phyloP scores from a whole-genome alignment of 2,329 filamentous ascomycete species.

The Fusarium sp. region DNA sequence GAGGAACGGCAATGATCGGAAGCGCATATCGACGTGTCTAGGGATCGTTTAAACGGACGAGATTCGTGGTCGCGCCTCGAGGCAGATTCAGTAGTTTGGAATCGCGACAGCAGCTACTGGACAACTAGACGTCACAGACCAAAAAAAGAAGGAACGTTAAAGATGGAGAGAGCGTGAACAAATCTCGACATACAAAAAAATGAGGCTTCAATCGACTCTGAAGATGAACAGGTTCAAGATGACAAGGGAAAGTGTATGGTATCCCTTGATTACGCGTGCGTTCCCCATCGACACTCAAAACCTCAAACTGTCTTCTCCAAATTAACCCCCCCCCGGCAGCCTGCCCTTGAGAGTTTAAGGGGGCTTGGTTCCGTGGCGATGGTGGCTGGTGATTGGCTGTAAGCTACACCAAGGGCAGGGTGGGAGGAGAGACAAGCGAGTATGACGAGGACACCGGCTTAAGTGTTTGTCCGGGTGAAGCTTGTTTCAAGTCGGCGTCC shows the following conservation, averaged over 20 bases:
- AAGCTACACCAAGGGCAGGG: not conserved
- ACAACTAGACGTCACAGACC: constrained; percentile 15
- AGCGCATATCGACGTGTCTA: constrained; percentile 42
- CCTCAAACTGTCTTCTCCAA: constrained; percentile 38
- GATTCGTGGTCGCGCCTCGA: constrained; percentile 10
- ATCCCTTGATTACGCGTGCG: constrained; percentile 39
- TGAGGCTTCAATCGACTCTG: not conserved
- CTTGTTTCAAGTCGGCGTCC: not conserved
- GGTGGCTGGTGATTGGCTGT: constrained; percentile 25
- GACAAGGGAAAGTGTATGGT: not conserved
- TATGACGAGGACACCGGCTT: constrained; percentile 6
- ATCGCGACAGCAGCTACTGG: constrained; percentile 11
- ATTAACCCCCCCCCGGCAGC: constrained; percentile 5
- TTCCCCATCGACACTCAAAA: constrained; percentile 19
- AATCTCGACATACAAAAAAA: not conserved
- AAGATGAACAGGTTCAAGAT: constrained; percentile 3
- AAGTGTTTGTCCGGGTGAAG: constrained; percentile 29
- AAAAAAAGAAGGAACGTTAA: constrained; percentile 4
- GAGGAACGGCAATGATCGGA: constrained; percentile 46
- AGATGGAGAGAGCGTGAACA: constrained; percentile 3
- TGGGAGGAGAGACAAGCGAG: not conserved
- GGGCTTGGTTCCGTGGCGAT: constrained; percentile 13
- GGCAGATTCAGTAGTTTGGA: constrained; percentile 15
- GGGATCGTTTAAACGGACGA: not conserved
- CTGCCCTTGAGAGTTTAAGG: constrained; percentile 9